These are phyloP conservation scores for Aspergillus oerlinghausenensis DNA, from an alignment of 2,329 filamentous ascomycete species.

Conservation along the genomic window DNA sequence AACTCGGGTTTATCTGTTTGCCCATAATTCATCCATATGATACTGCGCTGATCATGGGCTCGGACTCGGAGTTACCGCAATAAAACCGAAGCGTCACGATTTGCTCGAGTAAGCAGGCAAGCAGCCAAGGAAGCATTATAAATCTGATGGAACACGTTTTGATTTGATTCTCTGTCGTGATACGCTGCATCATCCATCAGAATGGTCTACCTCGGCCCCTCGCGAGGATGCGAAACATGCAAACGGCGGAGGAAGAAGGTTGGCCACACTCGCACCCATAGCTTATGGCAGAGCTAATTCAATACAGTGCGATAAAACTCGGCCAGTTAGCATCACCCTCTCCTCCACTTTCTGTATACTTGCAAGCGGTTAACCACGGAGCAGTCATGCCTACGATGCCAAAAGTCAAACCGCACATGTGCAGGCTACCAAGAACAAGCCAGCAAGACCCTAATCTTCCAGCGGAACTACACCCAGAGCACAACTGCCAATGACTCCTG, in stretches of 20 bases:
- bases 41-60: too few relatives aligned
- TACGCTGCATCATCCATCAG: too few relatives aligned
- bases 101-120: too few relatives aligned
- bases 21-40: too few relatives aligned
- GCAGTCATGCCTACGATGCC: slow-evolving; percentile 5
- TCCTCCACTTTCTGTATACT: too few relatives aligned
- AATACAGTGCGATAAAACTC: slow-evolving; percentile 4
- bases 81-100: too few relatives aligned
- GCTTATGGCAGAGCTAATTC: neutral
- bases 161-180: too few relatives aligned
- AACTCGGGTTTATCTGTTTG: too few relatives aligned
- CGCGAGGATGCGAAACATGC: slow-evolving; percentile 3
- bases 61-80: neutral
- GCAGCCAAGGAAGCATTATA: too few relatives aligned
- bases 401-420: slow-evolving; percentile 1
- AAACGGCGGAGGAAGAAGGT: slow-evolving; percentile 4
- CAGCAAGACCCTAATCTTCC: slow-evolving; percentile 1
- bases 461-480: neutral
- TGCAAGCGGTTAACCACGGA: neutral
- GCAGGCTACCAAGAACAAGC: slow-evolving; percentile 1
- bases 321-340: neutral
- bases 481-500: too few relatives aligned
- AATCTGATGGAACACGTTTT: too few relatives aligned
- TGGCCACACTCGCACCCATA: neutral
- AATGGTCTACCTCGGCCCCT: slow-evolving; percentile 7